Base-by-base conservation (phyloP, 2,329 filamentous ascomycete genomes). In the Verticillium tricorpus region DNA sequence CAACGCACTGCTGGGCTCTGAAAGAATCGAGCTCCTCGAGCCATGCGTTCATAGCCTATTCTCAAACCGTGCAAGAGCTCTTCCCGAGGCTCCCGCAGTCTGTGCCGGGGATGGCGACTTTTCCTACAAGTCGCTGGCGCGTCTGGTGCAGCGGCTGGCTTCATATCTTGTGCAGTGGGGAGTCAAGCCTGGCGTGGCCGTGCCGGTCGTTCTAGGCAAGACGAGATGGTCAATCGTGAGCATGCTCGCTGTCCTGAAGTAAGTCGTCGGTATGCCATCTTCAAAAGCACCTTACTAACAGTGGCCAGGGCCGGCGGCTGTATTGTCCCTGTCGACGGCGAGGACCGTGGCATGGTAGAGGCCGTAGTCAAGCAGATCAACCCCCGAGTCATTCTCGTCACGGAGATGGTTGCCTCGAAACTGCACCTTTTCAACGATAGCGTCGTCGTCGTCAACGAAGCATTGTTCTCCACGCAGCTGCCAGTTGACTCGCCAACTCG, bases 201-300 rank as follows among this genome's bases (percentile, higher is more conserved):
- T 93, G 1, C 87, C 86, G 5, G 79, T 93, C 6, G 83, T 88
- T 19, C 80, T 92, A 68, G 85, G 90, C 54, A 93, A 91, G 74
- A 90, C 84, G 22, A 76, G 86, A 15, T 83, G 89, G 71, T 80
- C 90, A 0, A 89, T 92, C 57, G 76, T 92, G 45, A 82, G 87
- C 7, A 88, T 93, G 63, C 78, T 93, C 22, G 89, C 89, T 0
- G 81, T 88, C 1, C 75, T 92, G 54, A 89, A 90, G 73, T 79
- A 81, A 61, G 87, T 86, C 11, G 34, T 11, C 1, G 25, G 11
- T 50, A 1, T 12, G 6, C 7, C 19, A 19, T 22, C 22, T 9
- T 5, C n/a, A 11, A n/a, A 81, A 84, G 64, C 67, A 56, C 54
- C 59, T 58, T 39, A 1, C 3, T 40, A 11, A 9, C 19, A n/a